These are phyloP conservation scores for Talaromyces verruculosus DNA, from an alignment of 2,329 filamentous ascomycete genomes.

Conservation along the genomic window DNA sequence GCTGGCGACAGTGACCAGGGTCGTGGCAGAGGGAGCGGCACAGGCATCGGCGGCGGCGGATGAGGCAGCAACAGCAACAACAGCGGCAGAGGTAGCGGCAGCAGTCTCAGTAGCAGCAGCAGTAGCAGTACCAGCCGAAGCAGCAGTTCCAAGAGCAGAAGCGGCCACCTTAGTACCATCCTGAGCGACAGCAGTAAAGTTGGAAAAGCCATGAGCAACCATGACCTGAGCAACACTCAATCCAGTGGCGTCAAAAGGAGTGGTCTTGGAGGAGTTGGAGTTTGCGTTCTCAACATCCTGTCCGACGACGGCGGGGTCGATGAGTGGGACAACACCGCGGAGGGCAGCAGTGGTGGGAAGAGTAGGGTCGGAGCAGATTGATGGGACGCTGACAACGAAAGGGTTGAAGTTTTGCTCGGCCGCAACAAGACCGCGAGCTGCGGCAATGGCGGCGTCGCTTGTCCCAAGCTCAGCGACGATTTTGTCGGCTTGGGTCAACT, in stretches of 20 bases:
- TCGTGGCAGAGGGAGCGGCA: conserved; percentile 5
- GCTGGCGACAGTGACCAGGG: neutral
- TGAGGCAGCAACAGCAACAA: conserved; percentile 21
- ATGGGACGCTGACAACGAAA: conserved; percentile 59
- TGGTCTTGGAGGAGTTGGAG: conserved; percentile 52
- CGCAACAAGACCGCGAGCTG: conserved; percentile 62
- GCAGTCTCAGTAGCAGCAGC: conserved; percentile 29
- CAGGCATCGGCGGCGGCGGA: conserved; percentile 19
- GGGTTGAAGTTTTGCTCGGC: conserved; percentile 75
- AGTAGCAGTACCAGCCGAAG: conserved; percentile 33
- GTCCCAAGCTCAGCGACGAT: conserved; percentile 63
- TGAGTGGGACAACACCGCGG: conserved; percentile 65
- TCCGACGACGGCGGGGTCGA: conserved; percentile 63
- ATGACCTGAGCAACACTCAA: conserved; percentile 66
- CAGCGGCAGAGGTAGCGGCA: conserved; percentile 19
- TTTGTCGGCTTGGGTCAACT: conserved; percentile 64
- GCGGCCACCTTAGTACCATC: conserved; percentile 34
- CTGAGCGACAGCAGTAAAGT: conserved; percentile 45
- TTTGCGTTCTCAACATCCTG: conserved; percentile 61
- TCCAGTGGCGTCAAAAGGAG: conserved; percentile 60
- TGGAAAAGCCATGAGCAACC: conserved; percentile 61
- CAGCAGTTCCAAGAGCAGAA: conserved; percentile 32
- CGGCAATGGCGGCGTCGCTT: conserved; percentile 60
- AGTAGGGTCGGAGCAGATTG: conserved; percentile 62
- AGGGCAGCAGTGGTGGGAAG: conserved; percentile 62